phyloP scores from a whole-genome alignment of 371 early-diverging fungal genomes.

The Rozella allomycis region DNA sequence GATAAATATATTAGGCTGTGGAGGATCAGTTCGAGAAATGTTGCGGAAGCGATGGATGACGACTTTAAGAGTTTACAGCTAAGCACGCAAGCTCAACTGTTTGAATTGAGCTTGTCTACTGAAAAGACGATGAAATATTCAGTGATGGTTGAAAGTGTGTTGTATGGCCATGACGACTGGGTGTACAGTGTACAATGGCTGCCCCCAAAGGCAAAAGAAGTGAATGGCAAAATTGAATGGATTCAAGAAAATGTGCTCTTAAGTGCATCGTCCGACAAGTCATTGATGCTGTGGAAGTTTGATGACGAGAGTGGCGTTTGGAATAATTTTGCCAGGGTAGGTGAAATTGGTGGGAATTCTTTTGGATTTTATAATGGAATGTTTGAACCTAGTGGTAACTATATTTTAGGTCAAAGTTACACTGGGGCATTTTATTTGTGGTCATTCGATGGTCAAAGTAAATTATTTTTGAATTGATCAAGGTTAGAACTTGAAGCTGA shows the following conservation, averaged over 20 bases:
- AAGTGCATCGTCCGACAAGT: constrained; percentile 78
- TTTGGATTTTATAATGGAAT: constrained; percentile 63
- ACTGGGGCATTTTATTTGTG: constrained; percentile 76
- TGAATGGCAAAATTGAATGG: not conserved
- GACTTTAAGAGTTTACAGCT: constrained; percentile 19
- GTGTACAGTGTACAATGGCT: constrained; percentile 66
- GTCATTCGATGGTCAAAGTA: constrained; percentile 23
- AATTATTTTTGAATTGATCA: constrained; percentile 2
- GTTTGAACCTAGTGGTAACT: constrained; percentile 40
- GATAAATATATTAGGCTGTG: constrained; percentile 81
- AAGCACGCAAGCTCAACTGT: constrained; percentile 52
- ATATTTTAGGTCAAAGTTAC: constrained; percentile 53
- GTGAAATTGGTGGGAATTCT: constrained; percentile 66
- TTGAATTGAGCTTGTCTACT: constrained; percentile 19
- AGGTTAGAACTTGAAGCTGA: constrained; percentile 32
- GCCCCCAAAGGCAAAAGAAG: constrained; percentile 9
- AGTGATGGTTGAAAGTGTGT: constrained; percentile 50
- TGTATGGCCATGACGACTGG: constrained; percentile 91
- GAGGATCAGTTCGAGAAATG: constrained; percentile 31
- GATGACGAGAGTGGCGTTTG: constrained; percentile 60
- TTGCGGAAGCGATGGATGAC: not conserved
- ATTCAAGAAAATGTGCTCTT: constrained; percentile 17
- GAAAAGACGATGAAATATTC: constrained; percentile 22
- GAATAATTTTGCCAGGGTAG: constrained; percentile 41
- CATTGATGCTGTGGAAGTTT: constrained; percentile 75